These are phyloP conservation scores for Psilocybe azurescens DNA, from an alignment of 768 basidiomycete genomes.

Conservation along the genomic window DNA sequence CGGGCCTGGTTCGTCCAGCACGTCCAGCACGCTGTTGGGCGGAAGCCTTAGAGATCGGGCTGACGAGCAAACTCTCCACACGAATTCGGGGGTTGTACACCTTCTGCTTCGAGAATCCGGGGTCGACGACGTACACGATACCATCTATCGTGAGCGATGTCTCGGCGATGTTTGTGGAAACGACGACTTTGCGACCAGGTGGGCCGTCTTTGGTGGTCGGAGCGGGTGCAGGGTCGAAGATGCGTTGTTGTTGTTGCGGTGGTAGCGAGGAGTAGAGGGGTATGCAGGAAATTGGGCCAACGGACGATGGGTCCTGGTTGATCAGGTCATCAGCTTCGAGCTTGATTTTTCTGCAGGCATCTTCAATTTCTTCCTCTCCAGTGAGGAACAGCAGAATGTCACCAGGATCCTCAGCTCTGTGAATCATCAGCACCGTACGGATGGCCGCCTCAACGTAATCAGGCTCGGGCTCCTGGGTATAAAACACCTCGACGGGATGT, in stretches of 20 bases:
- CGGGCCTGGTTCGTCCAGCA: conserved; percentile 94
- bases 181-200: conserved; percentile 90
- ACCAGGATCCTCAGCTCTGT: conserved; percentile 92
- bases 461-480: conserved; percentile 89
- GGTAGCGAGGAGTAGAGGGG: conserved; percentile 96
- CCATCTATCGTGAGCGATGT: conserved; percentile 98
- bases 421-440: conserved; percentile 95
- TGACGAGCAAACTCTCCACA: conserved; percentile 91
- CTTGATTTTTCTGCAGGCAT: conserved; percentile 93
- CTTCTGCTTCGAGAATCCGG: conserved; percentile 97
- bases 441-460: conserved; percentile 99
- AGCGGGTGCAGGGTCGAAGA: conserved; percentile 88
- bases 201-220: conserved; percentile 68
- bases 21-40: conserved; percentile 97
- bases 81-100: conserved; percentile 98
- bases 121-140: conserved; percentile 99
- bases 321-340: conserved; percentile 86
- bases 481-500: conserved; percentile 95
- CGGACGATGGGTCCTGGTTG: conserved; percentile 69
- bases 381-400: conserved; percentile 96
- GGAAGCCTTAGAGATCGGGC: conserved; percentile 95
- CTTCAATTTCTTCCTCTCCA: conserved; percentile 98
- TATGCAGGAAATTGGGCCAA: conserved; percentile 89
- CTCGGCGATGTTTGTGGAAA: conserved; percentile 98
- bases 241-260: conserved; percentile 93